Evolutionary conservation across 2,329 filamentous ascomycete species (phyloP), one percentile per base, ranked within the genome.

Genomic region (Pyrenochaeta sp.): DNA sequence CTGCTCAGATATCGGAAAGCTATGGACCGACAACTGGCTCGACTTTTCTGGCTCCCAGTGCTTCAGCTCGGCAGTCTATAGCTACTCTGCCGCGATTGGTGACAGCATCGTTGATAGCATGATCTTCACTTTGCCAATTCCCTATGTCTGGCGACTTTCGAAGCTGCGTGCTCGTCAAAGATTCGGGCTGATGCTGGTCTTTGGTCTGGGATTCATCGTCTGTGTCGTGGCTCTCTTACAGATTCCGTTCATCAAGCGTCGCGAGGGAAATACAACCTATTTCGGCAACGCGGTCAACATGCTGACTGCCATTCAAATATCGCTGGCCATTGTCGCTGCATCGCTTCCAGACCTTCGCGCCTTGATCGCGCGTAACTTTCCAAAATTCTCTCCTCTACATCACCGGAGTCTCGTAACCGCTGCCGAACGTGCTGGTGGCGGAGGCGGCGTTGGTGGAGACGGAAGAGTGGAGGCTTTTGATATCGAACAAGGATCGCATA

Each of bases 281-380:
- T 70, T 71, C 32, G 68, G 68, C 11, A 57, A 53, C 3, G 56
- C 60, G 1, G 68, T 70, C 46, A 71, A 70, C 20, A 50, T 70
- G 18, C 60, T 70, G 21, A 51, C 69, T 33, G 60, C 66, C 2
- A 64, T 70, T 14, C 66, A 71, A 31, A 59, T 71, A 7, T 56
- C 54, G 1, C 49, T 70, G 11, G 67, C 64, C 1, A 69, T 71
- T 23, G 46, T 69, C 7, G 68, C 67, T 1, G 67, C 68, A 6
- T 67, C 61, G 7, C 51, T 69, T 9, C 68, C 67, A 2, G 68
- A 71, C 42, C 18, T 71, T 4, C 58, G 66, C 12, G 68, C 66
- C 1, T 40, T 69, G 20, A 23, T 69, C 14, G 64, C 60, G 17
- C 49, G 66, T 4, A 58, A 31, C 7, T 64, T 63, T 51, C 50